These are phyloP conservation scores for Claviceps africana DNA, from an alignment of 2,329 filamentous ascomycete genomes.

Conservation along the genomic window DNA sequence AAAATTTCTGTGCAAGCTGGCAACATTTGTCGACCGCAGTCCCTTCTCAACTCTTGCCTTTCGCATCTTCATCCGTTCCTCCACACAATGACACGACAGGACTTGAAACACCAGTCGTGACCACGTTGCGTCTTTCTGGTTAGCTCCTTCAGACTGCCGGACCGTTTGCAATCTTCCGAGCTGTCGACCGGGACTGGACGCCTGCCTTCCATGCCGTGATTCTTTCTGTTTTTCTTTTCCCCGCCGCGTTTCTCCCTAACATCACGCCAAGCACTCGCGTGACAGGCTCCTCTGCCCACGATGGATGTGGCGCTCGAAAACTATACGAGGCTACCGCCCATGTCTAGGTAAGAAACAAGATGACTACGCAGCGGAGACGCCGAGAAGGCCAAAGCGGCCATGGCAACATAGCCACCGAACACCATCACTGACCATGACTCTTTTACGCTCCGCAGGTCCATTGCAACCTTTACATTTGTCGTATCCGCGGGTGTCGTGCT, in stretches of 20 bases:
- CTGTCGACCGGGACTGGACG: not conserved
- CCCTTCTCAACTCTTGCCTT: no score
- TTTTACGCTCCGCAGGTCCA: constrained; percentile 37
- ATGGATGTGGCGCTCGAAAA: constrained; percentile 20
- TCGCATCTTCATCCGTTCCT: no score
- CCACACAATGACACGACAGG: constrained; percentile 19
- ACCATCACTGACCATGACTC: constrained; percentile 9
- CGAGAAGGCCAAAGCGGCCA: not conserved
- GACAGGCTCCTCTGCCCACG: constrained; percentile 11
- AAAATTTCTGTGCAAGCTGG: no score
- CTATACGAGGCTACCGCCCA: constrained; percentile 27
- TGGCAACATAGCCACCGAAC: not conserved
- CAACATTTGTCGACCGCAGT: no score
- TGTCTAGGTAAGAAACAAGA: constrained; percentile 26
- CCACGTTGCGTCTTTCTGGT: constrained; percentile 7
- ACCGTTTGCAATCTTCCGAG: not conserved
- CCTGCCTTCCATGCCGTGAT: constrained; percentile 7
- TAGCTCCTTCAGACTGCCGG: constrained; percentile 15
- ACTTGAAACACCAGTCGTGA: constrained; percentile 16
- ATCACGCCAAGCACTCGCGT: not conserved
- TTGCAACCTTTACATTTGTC: constrained; percentile 46
- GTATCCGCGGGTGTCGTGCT: constrained; percentile 47
- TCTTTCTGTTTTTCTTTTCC: not conserved
- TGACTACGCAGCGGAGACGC: not conserved
- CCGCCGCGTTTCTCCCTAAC: not conserved